These are phyloP conservation scores for Artomyces pyxidatus DNA, from an alignment of 768 basidiomycete genomes.

Conservation along the genomic window DNA sequence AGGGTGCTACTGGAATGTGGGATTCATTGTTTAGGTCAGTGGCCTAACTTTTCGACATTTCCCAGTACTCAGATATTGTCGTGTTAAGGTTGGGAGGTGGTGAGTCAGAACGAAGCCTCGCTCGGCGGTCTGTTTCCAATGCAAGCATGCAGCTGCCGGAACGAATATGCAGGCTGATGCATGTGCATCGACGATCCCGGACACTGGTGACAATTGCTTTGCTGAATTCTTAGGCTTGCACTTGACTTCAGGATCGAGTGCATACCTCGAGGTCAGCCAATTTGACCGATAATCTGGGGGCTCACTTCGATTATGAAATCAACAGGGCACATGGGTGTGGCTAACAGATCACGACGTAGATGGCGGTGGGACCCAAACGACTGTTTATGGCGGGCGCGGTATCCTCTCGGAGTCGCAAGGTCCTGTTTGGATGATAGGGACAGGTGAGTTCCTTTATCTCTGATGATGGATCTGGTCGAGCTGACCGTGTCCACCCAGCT, in stretches of 20 bases:
- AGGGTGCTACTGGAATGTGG: slow-evolving; percentile 47
- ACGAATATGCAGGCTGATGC: slow-evolving; percentile 25
- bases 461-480: not conserved
- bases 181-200: slow-evolving; percentile 25
- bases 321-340: slow-evolving; percentile 72
- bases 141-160: slow-evolving; percentile 22
- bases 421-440: slow-evolving; percentile 79
- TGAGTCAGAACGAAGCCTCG: too few species aligned
- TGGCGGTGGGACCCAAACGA: slow-evolving; percentile 36
- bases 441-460: slow-evolving; percentile 32
- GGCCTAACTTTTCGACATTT: too few species aligned
- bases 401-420: slow-evolving; percentile 67
- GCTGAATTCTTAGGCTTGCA: slow-evolving; percentile 64
- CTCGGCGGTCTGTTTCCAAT: too few species aligned
- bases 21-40: too few species aligned
- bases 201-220: slow-evolving; percentile 35
- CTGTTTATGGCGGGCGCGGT: slow-evolving; percentile 63
- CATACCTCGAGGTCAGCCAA: slow-evolving; percentile 45
- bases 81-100: slow-evolving; percentile 27
- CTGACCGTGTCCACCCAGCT: too few species aligned
- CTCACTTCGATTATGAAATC: not conserved
- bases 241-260: slow-evolving; percentile 33
- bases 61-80: too few species aligned
- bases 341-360: slow-evolving; percentile 76
- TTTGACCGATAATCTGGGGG: not conserved